Conservation (phyloP, 257 asterid species). For the Verbascum thapsus region DNA sequence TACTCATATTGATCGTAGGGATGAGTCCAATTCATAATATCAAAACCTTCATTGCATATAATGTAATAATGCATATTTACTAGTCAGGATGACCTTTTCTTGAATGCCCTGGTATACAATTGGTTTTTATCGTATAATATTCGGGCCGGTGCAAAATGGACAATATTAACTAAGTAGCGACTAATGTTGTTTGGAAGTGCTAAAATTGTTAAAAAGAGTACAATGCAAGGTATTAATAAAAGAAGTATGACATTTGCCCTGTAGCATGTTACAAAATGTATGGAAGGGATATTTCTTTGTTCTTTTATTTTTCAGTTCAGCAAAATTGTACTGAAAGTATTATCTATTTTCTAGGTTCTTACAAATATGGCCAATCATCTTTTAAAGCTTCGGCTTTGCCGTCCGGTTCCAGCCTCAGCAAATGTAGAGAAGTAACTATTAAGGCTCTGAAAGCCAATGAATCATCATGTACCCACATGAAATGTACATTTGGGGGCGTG, state of each 20-base stretch:
- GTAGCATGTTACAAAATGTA: conserved; percentile 12
- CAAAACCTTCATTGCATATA: too few species aligned
- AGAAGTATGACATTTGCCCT: too few species aligned
- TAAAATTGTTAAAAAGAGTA: neutral
- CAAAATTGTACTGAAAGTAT: conserved; percentile 12
- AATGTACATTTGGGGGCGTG: conserved; percentile 97
- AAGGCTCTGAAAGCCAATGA: conserved; percentile 86
- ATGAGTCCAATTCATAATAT: too few species aligned
- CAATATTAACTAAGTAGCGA: too few species aligned
- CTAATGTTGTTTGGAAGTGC: conserved; percentile 1
- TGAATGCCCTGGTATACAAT: too few species aligned
- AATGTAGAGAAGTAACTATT: conserved; percentile 66
- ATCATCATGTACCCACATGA: conserved; percentile 85
- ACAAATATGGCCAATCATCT: conserved; percentile 70
- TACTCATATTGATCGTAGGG: too few species aligned
- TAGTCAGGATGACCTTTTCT: too few species aligned
- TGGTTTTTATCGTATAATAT: too few species aligned
- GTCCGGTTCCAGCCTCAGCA: conserved; percentile 71
- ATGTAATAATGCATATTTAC: too few species aligned
- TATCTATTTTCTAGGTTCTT: conserved; percentile 53
- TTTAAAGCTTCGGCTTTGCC: conserved; percentile 60
- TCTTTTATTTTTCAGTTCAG: neutral
- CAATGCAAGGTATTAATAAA: neutral
- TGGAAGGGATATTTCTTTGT: neutral
- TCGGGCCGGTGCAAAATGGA: too few species aligned